A percentile compares a stretch with the other conserved stretches of the same genome.
Evolutionary conservation across 1,284 basidiomycete genomes (phyloP).

Genomic region (Papiliotrema terrestris): DNA sequence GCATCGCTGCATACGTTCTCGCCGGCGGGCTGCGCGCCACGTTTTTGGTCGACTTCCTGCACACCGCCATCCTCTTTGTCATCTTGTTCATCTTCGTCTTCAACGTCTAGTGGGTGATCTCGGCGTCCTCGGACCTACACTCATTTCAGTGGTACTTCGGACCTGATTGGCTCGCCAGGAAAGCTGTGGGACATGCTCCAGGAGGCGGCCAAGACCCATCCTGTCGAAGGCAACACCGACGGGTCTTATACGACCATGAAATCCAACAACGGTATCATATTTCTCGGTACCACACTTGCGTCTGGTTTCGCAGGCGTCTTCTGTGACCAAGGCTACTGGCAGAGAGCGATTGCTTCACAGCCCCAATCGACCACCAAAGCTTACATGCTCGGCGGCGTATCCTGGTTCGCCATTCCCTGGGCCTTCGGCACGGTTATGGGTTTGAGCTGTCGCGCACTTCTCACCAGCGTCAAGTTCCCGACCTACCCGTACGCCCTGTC

Average conservation of each 20-base stretch:
- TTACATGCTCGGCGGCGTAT: constrained; percentile 81
- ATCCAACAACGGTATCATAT: constrained; percentile 74
- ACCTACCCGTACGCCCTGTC: no score
- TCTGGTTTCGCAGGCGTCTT: constrained; percentile 61
- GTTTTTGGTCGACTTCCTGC: constrained; percentile 59
- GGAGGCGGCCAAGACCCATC: constrained; percentile 49
- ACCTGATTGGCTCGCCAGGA: constrained; percentile 56
- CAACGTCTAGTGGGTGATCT: no score
- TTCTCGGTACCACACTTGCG: constrained; percentile 75
- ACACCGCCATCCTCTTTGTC: constrained; percentile 74
- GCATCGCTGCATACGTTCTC: constrained; percentile 53
- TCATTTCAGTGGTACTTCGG: constrained; percentile 59
- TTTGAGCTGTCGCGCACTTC: no score
- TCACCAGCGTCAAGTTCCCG: no score
- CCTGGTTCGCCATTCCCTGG: constrained; percentile 83
- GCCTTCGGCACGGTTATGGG: constrained; percentile 57
- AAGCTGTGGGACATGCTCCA: constrained; percentile 58
- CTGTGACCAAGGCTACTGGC: constrained; percentile 56
- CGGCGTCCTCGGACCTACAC: no score
- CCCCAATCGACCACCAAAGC: constrained; percentile 82
- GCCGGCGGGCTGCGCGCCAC: constrained; percentile 54
- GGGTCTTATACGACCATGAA: constrained; percentile 73
- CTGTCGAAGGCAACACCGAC: constrained; percentile 59
- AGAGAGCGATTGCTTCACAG: constrained; percentile 79
- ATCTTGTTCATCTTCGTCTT: constrained; percentile 61